A percentile compares a stretch with the other conserved stretches of the same genome.
phyloP scores from a whole-genome alignment of 1,284 basidiomycete species.

The Cystobasidium slooffiae region DNA sequence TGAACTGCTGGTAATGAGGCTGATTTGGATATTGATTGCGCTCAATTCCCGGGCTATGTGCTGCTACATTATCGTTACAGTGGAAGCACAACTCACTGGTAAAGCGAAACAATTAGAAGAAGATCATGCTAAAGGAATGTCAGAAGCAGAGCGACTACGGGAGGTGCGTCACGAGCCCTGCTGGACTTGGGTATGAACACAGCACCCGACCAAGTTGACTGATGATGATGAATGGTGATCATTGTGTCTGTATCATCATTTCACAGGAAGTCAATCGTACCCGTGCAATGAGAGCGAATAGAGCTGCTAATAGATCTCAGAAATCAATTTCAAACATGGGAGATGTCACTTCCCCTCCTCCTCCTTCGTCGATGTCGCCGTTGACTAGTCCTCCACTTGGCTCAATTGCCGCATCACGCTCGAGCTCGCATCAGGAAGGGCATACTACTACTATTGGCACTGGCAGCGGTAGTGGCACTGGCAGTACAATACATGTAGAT shows the following conservation, averaged over 20 bases:
- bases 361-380: background rate
- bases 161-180: conserved; percentile 12
- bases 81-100: conserved; percentile 33
- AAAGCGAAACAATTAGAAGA: conserved; percentile 38
- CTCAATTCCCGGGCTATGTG: background rate
- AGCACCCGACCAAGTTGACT: background rate
- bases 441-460: background rate
- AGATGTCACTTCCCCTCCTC: conserved; percentile 1
- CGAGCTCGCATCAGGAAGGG: no score
- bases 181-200: no score
- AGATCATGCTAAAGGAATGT: conserved; percentile 19
- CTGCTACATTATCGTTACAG: background rate
- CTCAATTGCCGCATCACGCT: no score
- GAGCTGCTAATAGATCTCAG: conserved; percentile 20
- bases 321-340: conserved; percentile 15
- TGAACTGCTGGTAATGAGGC: background rate
- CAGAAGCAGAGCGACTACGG: conserved; percentile 38
- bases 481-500: background rate
- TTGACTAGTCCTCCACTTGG: background rate
- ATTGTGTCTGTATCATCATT: background rate
- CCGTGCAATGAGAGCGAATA: conserved; percentile 13
- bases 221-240: background rate
- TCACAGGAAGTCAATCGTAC: conserved; percentile 28
- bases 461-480: background rate
- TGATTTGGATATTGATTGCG: background rate